Evolutionary conservation across 2,329 filamentous ascomycete species (phyloP).

Genomic region (Aspergillus piperis): DNA sequence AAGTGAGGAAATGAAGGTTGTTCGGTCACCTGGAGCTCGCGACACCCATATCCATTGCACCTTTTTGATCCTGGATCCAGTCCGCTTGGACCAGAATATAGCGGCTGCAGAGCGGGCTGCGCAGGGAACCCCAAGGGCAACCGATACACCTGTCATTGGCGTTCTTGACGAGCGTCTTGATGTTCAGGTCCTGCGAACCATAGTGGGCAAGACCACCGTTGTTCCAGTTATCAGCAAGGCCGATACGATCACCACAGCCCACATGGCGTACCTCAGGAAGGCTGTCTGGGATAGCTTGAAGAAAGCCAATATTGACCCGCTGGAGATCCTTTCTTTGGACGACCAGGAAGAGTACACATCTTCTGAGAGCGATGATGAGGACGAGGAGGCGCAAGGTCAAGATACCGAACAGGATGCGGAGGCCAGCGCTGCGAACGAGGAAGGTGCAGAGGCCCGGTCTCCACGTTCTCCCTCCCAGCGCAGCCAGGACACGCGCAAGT

Average conservation of each 20-base stretch:
- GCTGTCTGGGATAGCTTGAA: conserved; percentile 87
- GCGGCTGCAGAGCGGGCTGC: conserved; percentile 62
- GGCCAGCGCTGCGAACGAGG: conserved; percentile 19
- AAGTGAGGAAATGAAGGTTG: conserved; percentile 94
- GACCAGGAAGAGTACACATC: conserved; percentile 67
- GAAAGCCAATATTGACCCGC: conserved; percentile 79
- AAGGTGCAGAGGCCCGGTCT: conserved; percentile 15
- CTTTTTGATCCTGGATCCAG: conserved; percentile 87
- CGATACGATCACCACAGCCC: conserved; percentile 90
- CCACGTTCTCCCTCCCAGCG: conserved; percentile 36
- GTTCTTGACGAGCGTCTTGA: conserved; percentile 86
- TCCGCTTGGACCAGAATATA: conserved; percentile 80
- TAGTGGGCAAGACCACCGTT: conserved; percentile 92
- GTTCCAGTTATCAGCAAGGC: conserved; percentile 96
- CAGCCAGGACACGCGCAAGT: conserved; percentile 52
- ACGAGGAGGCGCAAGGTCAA: conserved; percentile 30
- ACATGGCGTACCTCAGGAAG: conserved; percentile 91
- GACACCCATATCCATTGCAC: conserved; percentile 98
- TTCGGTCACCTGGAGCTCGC: conserved; percentile 86
- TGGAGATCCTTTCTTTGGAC: conserved; percentile 82
- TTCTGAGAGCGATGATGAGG: conserved; percentile 50
- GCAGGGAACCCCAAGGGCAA: conserved; percentile 55
- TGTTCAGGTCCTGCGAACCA: conserved; percentile 80
- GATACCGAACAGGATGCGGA: conserved; percentile 30
- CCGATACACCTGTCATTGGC: conserved; percentile 54